phyloP scores from a whole-genome alignment of 2,329 filamentous ascomycete genomes.

The Fusarium neocosmosporiellum region DNA sequence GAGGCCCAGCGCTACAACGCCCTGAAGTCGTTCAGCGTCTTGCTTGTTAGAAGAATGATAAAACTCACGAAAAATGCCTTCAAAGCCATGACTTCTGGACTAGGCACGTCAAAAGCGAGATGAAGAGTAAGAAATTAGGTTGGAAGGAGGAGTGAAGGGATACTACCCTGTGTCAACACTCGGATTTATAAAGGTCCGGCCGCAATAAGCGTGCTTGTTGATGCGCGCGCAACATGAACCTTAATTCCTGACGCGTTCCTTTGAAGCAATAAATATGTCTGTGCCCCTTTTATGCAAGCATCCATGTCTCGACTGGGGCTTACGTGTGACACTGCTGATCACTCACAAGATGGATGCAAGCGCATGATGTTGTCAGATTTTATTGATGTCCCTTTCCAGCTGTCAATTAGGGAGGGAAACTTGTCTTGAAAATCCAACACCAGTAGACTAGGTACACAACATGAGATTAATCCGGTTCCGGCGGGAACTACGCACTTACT shows the following conservation, averaged over 20 bases:
- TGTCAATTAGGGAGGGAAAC: neutral
- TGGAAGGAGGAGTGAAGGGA: neutral
- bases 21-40: neutral
- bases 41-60: neutral
- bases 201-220: neutral
- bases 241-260: neutral
- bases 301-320: neutral
- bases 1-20: constrained; percentile 16
- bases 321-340: neutral
- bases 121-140: neutral
- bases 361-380: neutral
- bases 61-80: constrained; percentile 15
- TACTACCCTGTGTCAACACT: neutral
- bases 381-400: neutral
- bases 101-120: neutral
- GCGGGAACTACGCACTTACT: too few relatives aligned
- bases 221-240: neutral
- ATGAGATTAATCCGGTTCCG: too few relatives aligned
- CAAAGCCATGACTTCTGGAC: constrained; percentile 6
- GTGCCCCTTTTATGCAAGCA: neutral
- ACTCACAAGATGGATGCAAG: neutral
- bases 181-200: neutral
- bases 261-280: neutral
- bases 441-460: too few relatives aligned
- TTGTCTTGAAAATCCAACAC: neutral